Base-by-base conservation (phyloP, 202 grass and related monocot species). In the Thinopyrum obtusiflorum region DNA sequence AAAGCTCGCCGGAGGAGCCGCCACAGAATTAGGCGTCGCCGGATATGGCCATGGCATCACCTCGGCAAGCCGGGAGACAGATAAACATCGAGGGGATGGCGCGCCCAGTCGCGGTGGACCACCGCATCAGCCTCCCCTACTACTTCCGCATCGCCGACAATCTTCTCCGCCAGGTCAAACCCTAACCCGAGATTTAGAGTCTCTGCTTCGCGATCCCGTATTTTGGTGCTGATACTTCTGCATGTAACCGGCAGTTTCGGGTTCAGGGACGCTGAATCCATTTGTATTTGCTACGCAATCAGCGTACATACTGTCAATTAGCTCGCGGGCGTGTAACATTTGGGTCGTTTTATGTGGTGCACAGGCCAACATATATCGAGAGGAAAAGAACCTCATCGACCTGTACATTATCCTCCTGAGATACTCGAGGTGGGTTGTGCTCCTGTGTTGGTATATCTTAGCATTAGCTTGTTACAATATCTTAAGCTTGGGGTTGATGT, bases 91-190 rank as follows among this genome's bases (percentile, higher is more conserved):
- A 91, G 84, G 85, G 85, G 47, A 67, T 78, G 75, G 84, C 93
- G 37, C 89, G 85, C 40, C 90, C 88, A 18, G 90, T 98, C 37
- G 68, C 80, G 40, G 90, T 98, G 77, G 97, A 98, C 86, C 81
- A 94, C 66, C 93, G 92, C 77, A 95, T 98, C 86, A 89, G 86
- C 71, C 82, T 98, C 60, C 57, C 84, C 21, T 87, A 96, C 87
- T 98, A 98, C 78, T 96, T 91, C 80, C 93, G 97, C 64, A 95
- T 98, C 82, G 97, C 93, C 9, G 88, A 92, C 28, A 98, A 96
- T 55, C 93, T 98, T 61, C 91, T 96, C 85, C 89, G 88, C 29
- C 97, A 98, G 93, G 97, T 98, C 53, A 68, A 83, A 53, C 51
- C 82, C 23, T 83, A 79, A 18, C 33, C 73, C 35, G 17, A 63